Base-by-base conservation (phyloP, 768 basidiomycete genomes). In the Amanita polypyramis region DNA sequence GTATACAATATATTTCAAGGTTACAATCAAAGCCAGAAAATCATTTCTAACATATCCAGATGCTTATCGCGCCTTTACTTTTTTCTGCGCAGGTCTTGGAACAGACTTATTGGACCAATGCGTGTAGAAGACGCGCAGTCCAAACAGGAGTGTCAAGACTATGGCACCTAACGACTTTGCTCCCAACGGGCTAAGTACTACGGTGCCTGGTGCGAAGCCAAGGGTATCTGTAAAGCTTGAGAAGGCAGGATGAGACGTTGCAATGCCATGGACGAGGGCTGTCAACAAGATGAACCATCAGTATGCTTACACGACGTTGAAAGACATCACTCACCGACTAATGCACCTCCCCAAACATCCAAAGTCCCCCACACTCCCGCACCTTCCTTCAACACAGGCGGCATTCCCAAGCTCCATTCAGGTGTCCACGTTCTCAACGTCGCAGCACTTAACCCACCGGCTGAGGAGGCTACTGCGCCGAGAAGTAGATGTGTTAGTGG, bases 271-370 rank as follows among this genome's bases (percentile, higher is more conserved):
- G 14, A 64, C 54, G 20, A 63, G 45, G n/a, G 65, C 65, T 67
- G 25, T 23, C 8, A 38, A n/a, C 10, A 10, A 30, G 10, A 10
- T 43, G 32, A n/a, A 41, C 33, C 12, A 20, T 20, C 25, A 11
- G 25, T 20, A 8, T 20, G 20, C n/a, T 17, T 3, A n/a, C 8
- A n/a, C 14, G 12, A 21, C 32, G 7, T 23, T 20, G 32, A 45
- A 44, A 20, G 6, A 4, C 0, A n/a, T 23, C 12, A 61, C 65
- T 46, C 45, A 64, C 65, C 73, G 7, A 70, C 69, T 2, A 76
- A 52, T 6, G 72, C 66, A 33, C 76, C 76, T 47, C 66, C 74
- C 76, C 75, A 77, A 0, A 76, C 56, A 53, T 77, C 76, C 14
- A 76, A 56, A 1, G 69, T 72, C 6, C 62, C 67, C 51, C 65